Evolutionary conservation across 495 filamentous ascomycete species (phyloP), one percentile per base, ranked within the genome.

Genomic region (Geopyxis carbonaria): DNA sequence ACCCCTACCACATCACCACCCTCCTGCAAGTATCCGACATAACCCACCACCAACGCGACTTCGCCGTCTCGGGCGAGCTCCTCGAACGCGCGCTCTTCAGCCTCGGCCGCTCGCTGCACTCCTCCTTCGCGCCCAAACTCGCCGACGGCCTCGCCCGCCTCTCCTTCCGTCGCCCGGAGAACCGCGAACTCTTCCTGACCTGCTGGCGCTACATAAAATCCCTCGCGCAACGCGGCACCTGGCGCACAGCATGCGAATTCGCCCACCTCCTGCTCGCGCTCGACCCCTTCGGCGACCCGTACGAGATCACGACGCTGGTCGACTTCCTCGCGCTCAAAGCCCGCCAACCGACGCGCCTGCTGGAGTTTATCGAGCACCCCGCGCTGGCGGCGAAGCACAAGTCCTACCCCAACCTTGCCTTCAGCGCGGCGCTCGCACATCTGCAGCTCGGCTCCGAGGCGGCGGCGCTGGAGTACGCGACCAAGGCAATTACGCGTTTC

Each of bases 241-340:
- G 80, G 67, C 69, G 84, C 21, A 95, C 89, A 1, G 80, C 82
- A 0, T 76, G 84, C 32, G 91, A 95, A 58, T 99, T 86, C 83
- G 69, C 77, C 4, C 93, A 91, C 58, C 60, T 95, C 6, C 58
- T 93, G 6, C 62, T 93, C 1, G 70, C 74, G 43, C 58, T 99
- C 35, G 72, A 80, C 47, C 73, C 73, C n/a, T 57, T 63, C 45
- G 64, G 59, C 0, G 89, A 99, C 56, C 86, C 85, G 1, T 93
- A 93, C 48, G 78, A 70, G 42, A 68, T 93, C 42, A 66, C 68
- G 30, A 66, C 89, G 14, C 58, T 78, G 42, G 68, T 93, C 42
- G 89, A 94, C 53, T 75, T 85, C 44, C 64, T 91, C 14, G 80
- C 82, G 6, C 65, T 99, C 14, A 73, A 83, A 33, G 76, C 80